phyloP scores from a whole-genome alignment of 192 early-diverging fungal species.

The Pilobolus umbonatus region DNA sequence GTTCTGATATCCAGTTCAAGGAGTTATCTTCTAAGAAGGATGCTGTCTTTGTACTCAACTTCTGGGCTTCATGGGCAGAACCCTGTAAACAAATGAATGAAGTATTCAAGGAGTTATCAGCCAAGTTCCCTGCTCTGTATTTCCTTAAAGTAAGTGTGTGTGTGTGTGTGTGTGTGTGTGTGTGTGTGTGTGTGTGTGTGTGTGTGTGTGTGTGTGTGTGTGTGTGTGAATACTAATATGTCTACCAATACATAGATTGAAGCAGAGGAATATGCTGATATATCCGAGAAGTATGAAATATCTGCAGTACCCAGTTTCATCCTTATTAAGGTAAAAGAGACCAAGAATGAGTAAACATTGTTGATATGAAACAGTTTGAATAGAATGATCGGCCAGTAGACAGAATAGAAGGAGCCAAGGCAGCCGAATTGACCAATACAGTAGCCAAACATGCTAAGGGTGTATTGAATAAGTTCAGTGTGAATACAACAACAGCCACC shows the following conservation, averaged over 20 bases:
- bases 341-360: too few relatives aligned
- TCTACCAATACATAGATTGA: slow-evolving; percentile 69
- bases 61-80: slow-evolving; percentile 89
- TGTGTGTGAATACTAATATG: too few relatives aligned
- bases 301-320: slow-evolving; percentile 89
- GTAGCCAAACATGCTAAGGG: slow-evolving; percentile 63
- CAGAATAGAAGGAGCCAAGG: slow-evolving; percentile 86
- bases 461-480: slow-evolving; percentile 27
- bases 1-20: slow-evolving; percentile 39
- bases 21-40: slow-evolving; percentile 24
- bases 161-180: too few relatives aligned
- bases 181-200: too few relatives aligned
- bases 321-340: slow-evolving; percentile 59
- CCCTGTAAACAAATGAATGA: slow-evolving; percentile 90
- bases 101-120: slow-evolving; percentile 82
- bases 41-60: slow-evolving; percentile 65
- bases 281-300: slow-evolving; percentile 86
- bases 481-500: slow-evolving; percentile 30
- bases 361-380: too few relatives aligned
- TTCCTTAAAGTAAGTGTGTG: slow-evolving; percentile 66
- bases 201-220: too few relatives aligned
- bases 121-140: slow-evolving; percentile 65
- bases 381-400: slow-evolving; percentile 55
- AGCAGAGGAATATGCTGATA: slow-evolving; percentile 86
- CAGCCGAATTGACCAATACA: slow-evolving; percentile 66